Evolutionary conservation across 768 basidiomycete species (phyloP), one percentile per base, ranked within the genome.

Genomic region (Lactifluus hygrophoroides): DNA sequence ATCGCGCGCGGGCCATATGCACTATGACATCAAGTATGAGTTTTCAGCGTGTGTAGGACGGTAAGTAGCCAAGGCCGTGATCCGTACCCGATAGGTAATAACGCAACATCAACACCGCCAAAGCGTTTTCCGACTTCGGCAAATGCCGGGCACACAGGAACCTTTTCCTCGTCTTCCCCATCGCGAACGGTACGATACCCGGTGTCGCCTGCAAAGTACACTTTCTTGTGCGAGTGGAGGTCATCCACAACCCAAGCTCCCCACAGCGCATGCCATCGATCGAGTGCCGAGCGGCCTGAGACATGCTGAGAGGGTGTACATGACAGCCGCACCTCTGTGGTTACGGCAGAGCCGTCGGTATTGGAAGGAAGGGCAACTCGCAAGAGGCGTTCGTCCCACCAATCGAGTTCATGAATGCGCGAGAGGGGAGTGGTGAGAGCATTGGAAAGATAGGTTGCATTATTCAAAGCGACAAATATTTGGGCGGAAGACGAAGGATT

Each of bases 191-290:
- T 62, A 23, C 80, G 71, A 66, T 83, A 81, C 9, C 80, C 85
- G 1, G 86, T 90, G 68, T 88, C 87, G 13, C 88, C 88, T 6
- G 74, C 84, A 67, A 89, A 88, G 65, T 73, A 85, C 17, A 81
- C 69, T 52, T 80, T 80, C 74, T 75, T 75, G 11, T 75, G 68
- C 68, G 11, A 70, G 67, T 4, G 67, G 25, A 82, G 78, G 65
- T 80, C 75, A 64, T 82, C 77, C 21, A 87, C 69, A 40, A 74
- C 79, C 85, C 85, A 88, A 37, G 79, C 78, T 0, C 80, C 76
- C 86, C 86, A 88, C 9, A 88, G 75, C 0, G 80, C 75, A 56
- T 77, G 76, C 69, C 77, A 82, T 47, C 74, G 69, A 67, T 87
- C 85, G 44, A 72, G 71, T 3, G 76, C 32, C 0, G 71, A 68